Evolutionary conservation across 192 early-diverging fungal species (phyloP).

Genomic region (Phlyctochytrium planicorne): DNA sequence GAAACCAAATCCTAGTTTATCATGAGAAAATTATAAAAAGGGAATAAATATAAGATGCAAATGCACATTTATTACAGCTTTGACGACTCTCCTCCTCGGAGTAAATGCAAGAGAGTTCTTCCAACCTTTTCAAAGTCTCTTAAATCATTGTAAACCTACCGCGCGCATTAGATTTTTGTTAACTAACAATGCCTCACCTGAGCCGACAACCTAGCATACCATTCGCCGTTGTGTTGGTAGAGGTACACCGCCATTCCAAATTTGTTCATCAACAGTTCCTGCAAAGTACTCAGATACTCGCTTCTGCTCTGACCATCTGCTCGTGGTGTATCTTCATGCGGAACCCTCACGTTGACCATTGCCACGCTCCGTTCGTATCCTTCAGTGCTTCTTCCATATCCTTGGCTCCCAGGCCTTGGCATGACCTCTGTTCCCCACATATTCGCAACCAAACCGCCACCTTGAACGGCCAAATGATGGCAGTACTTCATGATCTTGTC

Average conservation of each 20-base stretch:
- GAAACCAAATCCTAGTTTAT: no score
- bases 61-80: no score
- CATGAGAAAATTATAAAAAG: no score
- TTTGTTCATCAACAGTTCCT: constrained; percentile 31
- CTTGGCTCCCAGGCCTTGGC: constrained; percentile 9
- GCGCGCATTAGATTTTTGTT: neutral
- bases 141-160: neutral
- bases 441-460: constrained; percentile 55
- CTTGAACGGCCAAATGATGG: constrained; percentile 52
- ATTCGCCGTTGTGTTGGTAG: constrained; percentile 47
- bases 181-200: constrained; percentile 42
- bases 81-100: no score
- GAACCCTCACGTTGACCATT: constrained; percentile 64
- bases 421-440: constrained; percentile 57
- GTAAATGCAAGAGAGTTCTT: neutral
- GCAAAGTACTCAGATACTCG: constrained; percentile 11
- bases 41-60: no score
- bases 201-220: constrained; percentile 53
- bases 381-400: no score
- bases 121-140: neutral
- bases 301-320: neutral
- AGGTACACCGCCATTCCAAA: constrained; percentile 35
- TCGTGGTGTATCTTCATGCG: constrained; percentile 27
- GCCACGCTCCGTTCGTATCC: constrained; percentile 31
- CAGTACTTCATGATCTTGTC: constrained; percentile 54